These are phyloP conservation scores for Aurantiochytrium sp. DNA, from an alignment of 108 stramenopile genomes.

Conservation along the genomic window DNA sequence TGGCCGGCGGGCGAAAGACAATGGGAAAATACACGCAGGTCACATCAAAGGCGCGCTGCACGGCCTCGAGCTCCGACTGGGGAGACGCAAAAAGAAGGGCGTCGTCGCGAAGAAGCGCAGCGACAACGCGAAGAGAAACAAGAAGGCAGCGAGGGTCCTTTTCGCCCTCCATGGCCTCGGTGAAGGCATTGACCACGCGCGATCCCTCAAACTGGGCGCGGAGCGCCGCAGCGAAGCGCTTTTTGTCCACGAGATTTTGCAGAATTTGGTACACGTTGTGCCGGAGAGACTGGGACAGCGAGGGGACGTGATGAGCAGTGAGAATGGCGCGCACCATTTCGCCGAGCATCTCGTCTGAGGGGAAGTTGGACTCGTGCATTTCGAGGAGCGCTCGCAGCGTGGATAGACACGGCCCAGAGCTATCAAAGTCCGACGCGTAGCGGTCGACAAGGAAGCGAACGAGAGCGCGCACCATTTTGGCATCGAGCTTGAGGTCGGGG, in stretches of 20 bases:
- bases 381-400: not conserved
- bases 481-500: not conserved
- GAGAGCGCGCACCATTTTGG: not conserved
- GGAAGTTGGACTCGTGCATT: not conserved
- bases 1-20: not conserved
- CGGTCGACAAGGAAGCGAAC: not conserved
- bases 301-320: not conserved
- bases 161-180: not conserved
- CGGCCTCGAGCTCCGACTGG: not conserved
- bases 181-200: not conserved
- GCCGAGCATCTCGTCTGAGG: not conserved
- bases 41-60: not conserved
- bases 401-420: not conserved
- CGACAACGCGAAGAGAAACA: not conserved
- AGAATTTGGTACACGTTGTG: not conserved
- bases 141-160: slow-evolving; percentile 9
- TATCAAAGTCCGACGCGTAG: not conserved
- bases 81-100: not conserved
- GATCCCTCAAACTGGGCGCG: not conserved
- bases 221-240: not conserved
- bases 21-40: slow-evolving; percentile 6
- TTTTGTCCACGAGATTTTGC: not conserved
- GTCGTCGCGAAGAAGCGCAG: not conserved
- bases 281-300: not conserved
- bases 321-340: not conserved